A percentile compares a stretch with the other conserved stretches of the same genome.
These are phyloP conservation scores for Fraxinus latifolia DNA, from an alignment of 305 asterid genomes.

Conservation along the genomic window DNA sequence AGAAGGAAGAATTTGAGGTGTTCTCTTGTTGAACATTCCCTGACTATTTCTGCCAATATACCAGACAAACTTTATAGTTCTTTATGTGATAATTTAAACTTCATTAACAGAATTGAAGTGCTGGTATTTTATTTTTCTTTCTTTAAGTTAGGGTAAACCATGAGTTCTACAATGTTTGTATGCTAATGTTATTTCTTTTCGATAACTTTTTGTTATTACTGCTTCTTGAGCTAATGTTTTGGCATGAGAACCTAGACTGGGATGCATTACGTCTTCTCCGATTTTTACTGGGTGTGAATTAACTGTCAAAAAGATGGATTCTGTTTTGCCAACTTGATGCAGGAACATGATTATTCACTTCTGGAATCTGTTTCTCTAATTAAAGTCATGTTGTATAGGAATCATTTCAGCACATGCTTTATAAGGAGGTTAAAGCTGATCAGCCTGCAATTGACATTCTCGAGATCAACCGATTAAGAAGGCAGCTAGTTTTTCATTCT, in stretches of 20 bases:
- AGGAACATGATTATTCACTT: not conserved
- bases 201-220: constrained; percentile 2
- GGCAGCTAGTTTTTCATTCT: constrained; percentile 59
- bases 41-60: constrained; percentile 16
- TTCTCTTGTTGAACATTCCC: constrained; percentile 18
- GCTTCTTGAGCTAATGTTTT: constrained; percentile 17
- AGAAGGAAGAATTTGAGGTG: constrained; percentile 75
- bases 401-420: constrained; percentile 37
- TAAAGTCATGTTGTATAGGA: constrained; percentile 36
- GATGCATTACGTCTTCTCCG: not conserved
- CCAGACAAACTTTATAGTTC: not conserved
- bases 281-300: not conserved
- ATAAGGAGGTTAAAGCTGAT: constrained; percentile 43
- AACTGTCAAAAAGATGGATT: constrained; percentile 20
- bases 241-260: constrained; percentile 7
- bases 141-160: constrained; percentile 8
- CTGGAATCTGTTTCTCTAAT: constrained; percentile 6
- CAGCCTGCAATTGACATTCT: constrained; percentile 71
- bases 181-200: constrained; percentile 10
- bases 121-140: not conserved
- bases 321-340: not conserved
- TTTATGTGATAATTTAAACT: constrained; percentile 7
- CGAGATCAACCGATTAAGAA: constrained; percentile 62
- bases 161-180: constrained; percentile 5
- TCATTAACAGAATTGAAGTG: not conserved